Evolutionary conservation across 192 early-diverging fungal species (phyloP).

Genomic region (Piromyces finnis): DNA sequence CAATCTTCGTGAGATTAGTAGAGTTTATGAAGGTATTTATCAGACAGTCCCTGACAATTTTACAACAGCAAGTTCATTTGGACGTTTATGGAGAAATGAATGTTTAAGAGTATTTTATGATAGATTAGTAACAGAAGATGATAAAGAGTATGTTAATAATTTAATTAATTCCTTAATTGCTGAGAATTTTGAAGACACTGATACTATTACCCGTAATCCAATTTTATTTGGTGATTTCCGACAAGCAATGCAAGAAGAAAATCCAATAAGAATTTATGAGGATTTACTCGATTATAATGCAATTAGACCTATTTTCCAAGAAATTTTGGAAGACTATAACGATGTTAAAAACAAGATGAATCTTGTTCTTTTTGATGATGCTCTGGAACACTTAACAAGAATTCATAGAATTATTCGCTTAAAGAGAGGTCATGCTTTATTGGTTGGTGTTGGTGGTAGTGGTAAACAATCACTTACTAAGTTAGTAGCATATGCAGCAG

Average conservation of each 20-base stretch:
- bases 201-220: conserved; percentile 28
- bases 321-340: conserved; percentile 41
- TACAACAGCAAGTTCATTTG: conserved; percentile 22
- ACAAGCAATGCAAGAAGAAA: conserved; percentile 34
- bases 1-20: conserved; percentile 39
- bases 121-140: conserved; percentile 26
- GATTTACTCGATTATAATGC: conserved; percentile 39
- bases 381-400: conserved; percentile 32
- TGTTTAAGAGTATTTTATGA: conserved; percentile 34
- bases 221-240: conserved; percentile 39
- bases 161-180: conserved; percentile 28
- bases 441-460: conserved; percentile 42
- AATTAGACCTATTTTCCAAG: conserved; percentile 34
- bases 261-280: conserved; percentile 29
- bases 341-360: conserved; percentile 41
- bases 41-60: conserved; percentile 34
- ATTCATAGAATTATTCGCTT: conserved; percentile 32
- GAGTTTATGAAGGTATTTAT: conserved; percentile 34
- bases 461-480: conserved; percentile 37
- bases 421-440: conserved; percentile 31
- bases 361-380: conserved; percentile 41
- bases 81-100: conserved; percentile 36
- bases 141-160: conserved; percentile 31
- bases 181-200: conserved; percentile 39
- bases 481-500: conserved; percentile 32